Conservation (phyloP, 23 red algal genomes). For the Pyropia yezoensis region DNA sequence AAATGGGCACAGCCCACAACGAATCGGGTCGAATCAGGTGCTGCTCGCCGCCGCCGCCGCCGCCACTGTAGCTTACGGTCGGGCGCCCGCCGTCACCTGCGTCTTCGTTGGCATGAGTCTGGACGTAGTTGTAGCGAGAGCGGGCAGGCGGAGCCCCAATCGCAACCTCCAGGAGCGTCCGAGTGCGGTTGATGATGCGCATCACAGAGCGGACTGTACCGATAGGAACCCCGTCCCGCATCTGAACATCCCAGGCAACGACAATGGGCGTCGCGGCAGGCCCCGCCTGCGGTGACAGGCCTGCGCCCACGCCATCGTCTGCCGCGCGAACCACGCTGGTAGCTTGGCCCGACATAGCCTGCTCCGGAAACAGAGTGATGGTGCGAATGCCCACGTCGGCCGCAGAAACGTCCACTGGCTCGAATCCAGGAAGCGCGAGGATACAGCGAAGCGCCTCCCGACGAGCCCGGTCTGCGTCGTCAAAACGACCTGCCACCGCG, state of each 20-base stretch:
- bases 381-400: slow-evolving; percentile 33
- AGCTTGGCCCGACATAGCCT: slow-evolving; percentile 6
- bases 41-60: no score
- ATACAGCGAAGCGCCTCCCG: slow-evolving; percentile 44
- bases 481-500: slow-evolving; percentile 12
- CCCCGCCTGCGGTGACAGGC: background rate
- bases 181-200: slow-evolving; percentile 51
- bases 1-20: slow-evolving; percentile 36
- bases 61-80: no score
- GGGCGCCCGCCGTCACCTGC: no score
- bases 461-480: slow-evolving; percentile 40
- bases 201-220: slow-evolving; percentile 64
- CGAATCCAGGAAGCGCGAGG: slow-evolving; percentile 39
- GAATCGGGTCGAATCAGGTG: background rate
- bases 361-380: slow-evolving; percentile 36
- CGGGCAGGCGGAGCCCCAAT: slow-evolving; percentile 13
- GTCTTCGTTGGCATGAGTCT: no score
- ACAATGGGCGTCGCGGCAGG: background rate
- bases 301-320: background rate
- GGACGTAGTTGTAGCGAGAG: no score
- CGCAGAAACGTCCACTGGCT: slow-evolving; percentile 34
- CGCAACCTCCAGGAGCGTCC: slow-evolving; percentile 44
- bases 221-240: slow-evolving; percentile 70
- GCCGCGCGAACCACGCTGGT: background rate
- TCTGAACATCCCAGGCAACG: slow-evolving; percentile 54